Conservation (phyloP, 1,284 basidiomycete species). For the Prillingera fragicola region DNA sequence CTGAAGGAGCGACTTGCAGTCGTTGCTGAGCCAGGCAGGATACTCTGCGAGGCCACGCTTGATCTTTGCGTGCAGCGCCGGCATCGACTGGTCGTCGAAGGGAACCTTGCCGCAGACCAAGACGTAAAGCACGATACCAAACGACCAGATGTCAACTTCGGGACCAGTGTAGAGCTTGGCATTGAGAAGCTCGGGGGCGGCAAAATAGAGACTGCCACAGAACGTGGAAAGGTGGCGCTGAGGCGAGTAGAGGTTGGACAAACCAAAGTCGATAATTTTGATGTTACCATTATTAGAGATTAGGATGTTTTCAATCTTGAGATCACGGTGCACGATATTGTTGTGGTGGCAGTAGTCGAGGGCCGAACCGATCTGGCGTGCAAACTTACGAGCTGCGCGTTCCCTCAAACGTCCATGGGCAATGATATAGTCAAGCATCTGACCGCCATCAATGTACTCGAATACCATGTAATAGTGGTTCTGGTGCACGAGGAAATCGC, state of each 20-base stretch:
- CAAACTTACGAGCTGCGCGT: slow-evolving; percentile 92
- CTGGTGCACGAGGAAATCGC: slow-evolving; percentile 91
- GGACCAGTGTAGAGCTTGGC: slow-evolving; percentile 95
- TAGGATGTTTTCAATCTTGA: slow-evolving; percentile 99
- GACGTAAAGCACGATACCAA: slow-evolving; percentile 95
- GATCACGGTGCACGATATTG: slow-evolving; percentile 90
- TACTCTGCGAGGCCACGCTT: slow-evolving; percentile 96
- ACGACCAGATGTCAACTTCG: slow-evolving; percentile 98
- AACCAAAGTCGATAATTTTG: slow-evolving; percentile 99
- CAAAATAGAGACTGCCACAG: slow-evolving; percentile 96
- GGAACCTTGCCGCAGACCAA: slow-evolving; percentile 97
- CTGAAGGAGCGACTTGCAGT: slow-evolving; percentile 89
- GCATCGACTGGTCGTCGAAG: slow-evolving; percentile 99
- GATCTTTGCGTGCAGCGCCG: slow-evolving; percentile 96
- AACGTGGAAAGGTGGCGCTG: slow-evolving; percentile 80
- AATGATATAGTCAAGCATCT: slow-evolving; percentile 99
- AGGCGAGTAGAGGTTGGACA: slow-evolving; percentile 95
- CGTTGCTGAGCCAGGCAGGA: slow-evolving; percentile 90
- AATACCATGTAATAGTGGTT: slow-evolving; percentile 99
- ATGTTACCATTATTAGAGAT: slow-evolving; percentile 98
- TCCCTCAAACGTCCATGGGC: slow-evolving; percentile 93
- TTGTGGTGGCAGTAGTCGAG: slow-evolving; percentile 96
- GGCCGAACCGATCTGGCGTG: slow-evolving; percentile 90
- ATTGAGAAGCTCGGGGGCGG: slow-evolving; percentile 92
- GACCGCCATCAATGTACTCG: slow-evolving; percentile 97